Base-by-base conservation (phyloP, 768 basidiomycete genomes). In the Mycena sanguinolenta region DNA sequence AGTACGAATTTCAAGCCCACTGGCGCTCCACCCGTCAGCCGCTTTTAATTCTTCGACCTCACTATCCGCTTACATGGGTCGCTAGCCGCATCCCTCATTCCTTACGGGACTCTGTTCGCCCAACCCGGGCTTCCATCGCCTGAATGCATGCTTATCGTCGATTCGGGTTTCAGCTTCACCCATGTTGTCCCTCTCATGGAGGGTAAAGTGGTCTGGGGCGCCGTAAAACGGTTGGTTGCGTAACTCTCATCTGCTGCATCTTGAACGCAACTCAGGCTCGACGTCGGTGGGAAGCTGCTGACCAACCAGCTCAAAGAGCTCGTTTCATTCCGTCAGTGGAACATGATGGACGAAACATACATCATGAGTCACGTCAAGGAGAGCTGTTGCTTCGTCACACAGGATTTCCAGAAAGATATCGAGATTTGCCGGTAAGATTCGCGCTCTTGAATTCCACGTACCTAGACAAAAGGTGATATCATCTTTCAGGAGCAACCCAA, bases 301-400 rank as follows among this genome's bases (percentile, higher is more conserved):
- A 98, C 97, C 28, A 98, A 99, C 81, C 94, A 97, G 60, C 87
- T 99, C 27, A 98, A 98, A 77, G 95, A 97, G 77, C 86, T 97
- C 53, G 89, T 97, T 7, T 97, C 96, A 16, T 98, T 94, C 79
- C 91, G 97, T 52, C 97, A 98, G 77, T 98, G 95, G 94, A 95
- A 98, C 79, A 95, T 98, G 94, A 96, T 97, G 91, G 96, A 98
- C 76, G 93, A 98, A 79, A 97, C 95, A 3, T 90, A 92, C 79
- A 93, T 98, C 77, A 92, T 98, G 85, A 96, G 97, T 82, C 88
- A 93, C 75, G 92, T 95, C 75, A 96, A 97, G 80, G 96, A 98
- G 80, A 80, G 88, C 19, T 96, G 95, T 78, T 96, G 95, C 81
- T 98, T 92, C 79, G 92, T 97, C 64, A 91, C 95, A 16, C 83